Evolutionary conservation across 2,329 filamentous ascomycete genomes (phyloP).

Genomic region (Monosporascus cannonballus): DNA sequence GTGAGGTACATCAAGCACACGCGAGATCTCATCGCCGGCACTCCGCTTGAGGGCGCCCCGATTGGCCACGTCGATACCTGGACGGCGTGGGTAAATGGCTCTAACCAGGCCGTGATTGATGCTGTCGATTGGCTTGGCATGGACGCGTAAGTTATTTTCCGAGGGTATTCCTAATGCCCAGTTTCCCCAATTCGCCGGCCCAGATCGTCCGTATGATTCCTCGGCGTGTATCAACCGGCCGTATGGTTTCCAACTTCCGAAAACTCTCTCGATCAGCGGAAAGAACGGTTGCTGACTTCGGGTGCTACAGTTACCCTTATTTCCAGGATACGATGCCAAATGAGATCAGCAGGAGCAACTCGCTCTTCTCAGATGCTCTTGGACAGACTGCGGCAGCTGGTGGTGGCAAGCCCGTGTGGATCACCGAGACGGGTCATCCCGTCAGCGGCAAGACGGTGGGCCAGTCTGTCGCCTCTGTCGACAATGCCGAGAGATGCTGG

Average conservation of each 20-base stretch:
- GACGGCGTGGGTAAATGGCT: slow-evolving; percentile 69
- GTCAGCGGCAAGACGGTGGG: slow-evolving; percentile 60
- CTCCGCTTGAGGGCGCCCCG: slow-evolving; percentile 47
- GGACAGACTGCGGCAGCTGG: slow-evolving; percentile 51
- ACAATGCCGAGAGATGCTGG: slow-evolving; percentile 78
- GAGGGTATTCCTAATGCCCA: too few species aligned
- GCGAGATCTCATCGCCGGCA: slow-evolving; percentile 56
- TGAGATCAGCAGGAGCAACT: slow-evolving; percentile 55
- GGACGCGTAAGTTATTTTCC: slow-evolving; percentile 44
- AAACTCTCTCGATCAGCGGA: too few species aligned
- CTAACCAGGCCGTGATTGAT: slow-evolving; percentile 65
- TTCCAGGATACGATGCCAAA: slow-evolving; percentile 67
- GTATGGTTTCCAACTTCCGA: too few species aligned
- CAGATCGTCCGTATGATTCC: too few species aligned
- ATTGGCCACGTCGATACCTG: slow-evolving; percentile 89
- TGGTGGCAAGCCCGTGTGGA: slow-evolving; percentile 68
- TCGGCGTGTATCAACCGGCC: too few species aligned
- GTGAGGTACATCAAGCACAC: slow-evolving; percentile 66
- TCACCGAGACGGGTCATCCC: slow-evolving; percentile 87
- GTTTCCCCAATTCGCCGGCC: too few species aligned
- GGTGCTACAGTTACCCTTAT: slow-evolving; percentile 57
- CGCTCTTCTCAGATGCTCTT: slow-evolving; percentile 64
- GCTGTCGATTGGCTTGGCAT: slow-evolving; percentile 74
- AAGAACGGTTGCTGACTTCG: too few species aligned
- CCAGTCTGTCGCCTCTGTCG: slow-evolving; percentile 53